phyloP scores from a whole-genome alignment of 352 stramenopile species.

The Globisporangium nagaii region DNA sequence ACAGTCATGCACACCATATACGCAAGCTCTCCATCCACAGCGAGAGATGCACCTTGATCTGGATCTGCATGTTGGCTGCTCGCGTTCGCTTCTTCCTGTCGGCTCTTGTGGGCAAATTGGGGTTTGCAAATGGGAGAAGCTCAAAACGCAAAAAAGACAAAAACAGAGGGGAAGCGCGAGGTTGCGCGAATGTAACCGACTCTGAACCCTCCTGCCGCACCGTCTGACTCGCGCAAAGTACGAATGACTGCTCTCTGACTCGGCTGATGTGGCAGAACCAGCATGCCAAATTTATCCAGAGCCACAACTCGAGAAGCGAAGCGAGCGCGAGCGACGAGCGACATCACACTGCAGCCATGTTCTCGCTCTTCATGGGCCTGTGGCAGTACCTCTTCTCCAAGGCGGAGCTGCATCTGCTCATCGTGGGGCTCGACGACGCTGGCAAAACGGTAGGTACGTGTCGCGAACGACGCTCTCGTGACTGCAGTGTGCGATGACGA shows the following conservation, averaged over 20 bases:
- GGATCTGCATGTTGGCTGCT: slow-evolving; percentile 62
- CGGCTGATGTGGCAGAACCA: no score
- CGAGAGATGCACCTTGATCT: slow-evolving; percentile 58
- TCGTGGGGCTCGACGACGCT: slow-evolving; percentile 89
- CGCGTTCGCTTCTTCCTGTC: slow-evolving; percentile 6
- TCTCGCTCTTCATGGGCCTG: slow-evolving; percentile 78
- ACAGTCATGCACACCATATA: neutral
- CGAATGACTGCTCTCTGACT: no score
- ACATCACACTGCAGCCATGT: slow-evolving; percentile 61
- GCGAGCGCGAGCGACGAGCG: neutral
- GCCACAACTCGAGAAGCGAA: no score
- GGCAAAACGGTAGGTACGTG: slow-evolving; percentile 88
- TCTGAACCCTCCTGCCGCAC: no score
- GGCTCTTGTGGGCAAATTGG: slow-evolving; percentile 10
- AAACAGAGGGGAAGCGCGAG: neutral
- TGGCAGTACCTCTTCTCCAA: slow-evolving; percentile 85
- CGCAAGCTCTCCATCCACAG: neutral
- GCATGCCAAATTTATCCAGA: no score
- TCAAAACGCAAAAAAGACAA: no score
- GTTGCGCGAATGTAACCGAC: no score
- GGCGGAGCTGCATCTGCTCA: slow-evolving; percentile 87
- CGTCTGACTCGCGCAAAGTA: no score
- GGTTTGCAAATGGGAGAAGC: neutral
- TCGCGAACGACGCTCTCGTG: neutral
- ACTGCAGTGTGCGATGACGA: neutral